Percentiles rank a stretch among this genome's conserved stretches.
Conservation (phyloP, 2,329 filamentous ascomycete species). For the Amylocarpus encephaloides region DNA sequence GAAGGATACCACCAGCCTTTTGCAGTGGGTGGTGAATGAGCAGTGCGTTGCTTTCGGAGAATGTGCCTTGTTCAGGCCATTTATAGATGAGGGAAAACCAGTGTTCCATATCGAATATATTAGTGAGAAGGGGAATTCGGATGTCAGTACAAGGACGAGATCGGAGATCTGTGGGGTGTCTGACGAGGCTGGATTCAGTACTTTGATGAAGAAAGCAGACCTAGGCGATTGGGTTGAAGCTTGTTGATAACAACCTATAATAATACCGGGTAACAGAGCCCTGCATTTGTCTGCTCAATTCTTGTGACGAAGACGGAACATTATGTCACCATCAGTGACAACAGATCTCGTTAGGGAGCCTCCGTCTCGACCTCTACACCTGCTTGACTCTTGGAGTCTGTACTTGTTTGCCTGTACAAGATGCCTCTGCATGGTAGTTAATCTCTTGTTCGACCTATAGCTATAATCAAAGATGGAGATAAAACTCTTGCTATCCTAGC, state of each 20-base stretch:
- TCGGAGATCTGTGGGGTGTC: not conserved
- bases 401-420: too few relatives aligned
- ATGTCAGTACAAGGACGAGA: conserved; percentile 25
- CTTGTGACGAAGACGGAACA: too few relatives aligned
- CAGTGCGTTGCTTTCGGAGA: conserved; percentile 57
- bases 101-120: conserved; percentile 71
- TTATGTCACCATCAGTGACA: too few relatives aligned
- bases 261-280: too few relatives aligned
- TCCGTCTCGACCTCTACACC: too few relatives aligned
- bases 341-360: too few relatives aligned
- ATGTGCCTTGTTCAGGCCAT: conserved; percentile 50
- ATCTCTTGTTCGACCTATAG: conserved; percentile 26
- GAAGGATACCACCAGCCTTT: conserved; percentile 37
- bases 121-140: conserved; percentile 21
- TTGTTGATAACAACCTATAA: not conserved
- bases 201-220: not conserved
- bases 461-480: conserved; percentile 45
- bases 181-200: not conserved
- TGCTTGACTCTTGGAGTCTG: too few relatives aligned
- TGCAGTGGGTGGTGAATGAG: conserved; percentile 65
- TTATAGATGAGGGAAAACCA: conserved; percentile 54
- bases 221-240: not conserved
- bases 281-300: too few relatives aligned
- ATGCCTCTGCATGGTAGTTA: too few relatives aligned
- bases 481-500: conserved; percentile 43